Percentiles rank a stretch among this genome's conserved stretches.
Evolutionary conservation across 73 alveolate species (phyloP).

Genomic region (Symbiodinium pilosum): DNA sequence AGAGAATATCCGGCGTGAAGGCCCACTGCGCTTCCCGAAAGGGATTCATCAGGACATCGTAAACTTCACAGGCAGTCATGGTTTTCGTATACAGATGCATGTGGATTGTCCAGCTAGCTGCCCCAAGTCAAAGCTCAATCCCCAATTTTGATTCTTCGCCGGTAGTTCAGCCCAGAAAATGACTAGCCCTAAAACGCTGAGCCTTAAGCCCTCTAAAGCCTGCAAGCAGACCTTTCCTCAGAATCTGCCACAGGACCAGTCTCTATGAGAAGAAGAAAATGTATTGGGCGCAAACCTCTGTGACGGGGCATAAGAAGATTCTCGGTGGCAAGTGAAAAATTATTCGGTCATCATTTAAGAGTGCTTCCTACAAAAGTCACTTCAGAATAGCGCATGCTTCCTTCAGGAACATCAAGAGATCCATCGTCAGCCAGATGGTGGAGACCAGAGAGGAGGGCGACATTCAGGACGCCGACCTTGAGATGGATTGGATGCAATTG

Average conservation of each 20-base stretch:
- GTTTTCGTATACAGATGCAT: background rate
- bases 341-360: background rate
- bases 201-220: background rate
- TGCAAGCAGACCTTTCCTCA: too few species aligned
- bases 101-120: background rate
- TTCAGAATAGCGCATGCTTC: background rate
- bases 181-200: background rate
- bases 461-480: background rate
- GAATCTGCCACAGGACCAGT: background rate
- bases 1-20: background rate
- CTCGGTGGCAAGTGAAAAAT: background rate
- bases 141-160: too few species aligned
- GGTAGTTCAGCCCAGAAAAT: background rate
- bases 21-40: background rate
- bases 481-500: background rate
- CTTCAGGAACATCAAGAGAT: background rate
- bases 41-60: background rate
- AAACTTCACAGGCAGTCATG: background rate
- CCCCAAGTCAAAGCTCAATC: too few species aligned
- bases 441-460: background rate
- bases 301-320: background rate
- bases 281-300: background rate
- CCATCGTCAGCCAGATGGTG: background rate
- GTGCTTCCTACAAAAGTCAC: background rate
- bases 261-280: background rate